These are phyloP conservation scores for Leishmania lainsoni DNA, from an alignment of 208 protist genomes.

Conservation along the genomic window DNA sequence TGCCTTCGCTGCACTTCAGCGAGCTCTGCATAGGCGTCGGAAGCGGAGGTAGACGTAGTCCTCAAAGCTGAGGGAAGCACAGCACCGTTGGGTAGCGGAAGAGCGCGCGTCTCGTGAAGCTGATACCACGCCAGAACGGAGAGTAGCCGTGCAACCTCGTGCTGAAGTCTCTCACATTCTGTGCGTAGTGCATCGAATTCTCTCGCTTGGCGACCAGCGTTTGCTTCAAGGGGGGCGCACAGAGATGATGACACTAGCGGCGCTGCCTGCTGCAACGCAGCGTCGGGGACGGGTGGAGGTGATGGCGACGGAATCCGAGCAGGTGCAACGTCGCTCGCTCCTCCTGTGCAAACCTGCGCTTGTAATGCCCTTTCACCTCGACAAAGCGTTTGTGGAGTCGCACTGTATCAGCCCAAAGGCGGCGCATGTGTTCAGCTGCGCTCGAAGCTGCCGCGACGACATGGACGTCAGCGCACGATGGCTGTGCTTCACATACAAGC, in stretches of 20 bases:
- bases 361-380: background rate
- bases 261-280: background rate
- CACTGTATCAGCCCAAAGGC: slow-evolving; percentile 5
- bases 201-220: background rate
- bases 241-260: background rate
- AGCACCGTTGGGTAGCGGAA: background rate
- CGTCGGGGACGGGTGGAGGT: background rate
- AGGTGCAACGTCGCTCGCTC: slow-evolving; percentile 8
- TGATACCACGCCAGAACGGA: slow-evolving; percentile 17
- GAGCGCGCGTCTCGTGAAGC: slow-evolving; percentile 3
- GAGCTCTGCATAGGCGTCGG: background rate
- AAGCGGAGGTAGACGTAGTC: background rate
- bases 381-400: slow-evolving; percentile 25
- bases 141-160: slow-evolving; percentile 19
- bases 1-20: background rate
- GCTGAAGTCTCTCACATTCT: background rate
- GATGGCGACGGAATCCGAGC: slow-evolving; percentile 21
- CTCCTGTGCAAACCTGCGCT: slow-evolving; percentile 4
- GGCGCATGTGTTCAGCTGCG: slow-evolving; percentile 13
- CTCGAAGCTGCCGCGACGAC: slow-evolving; percentile 1
- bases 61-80: background rate
- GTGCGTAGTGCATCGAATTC: slow-evolving; percentile 4
- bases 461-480: background rate
- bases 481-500: background rate
- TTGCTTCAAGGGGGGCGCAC: background rate